Base-by-base conservation (phyloP, 768 basidiomycete genomes). In the Phlebiopsis flavidoalba region DNA sequence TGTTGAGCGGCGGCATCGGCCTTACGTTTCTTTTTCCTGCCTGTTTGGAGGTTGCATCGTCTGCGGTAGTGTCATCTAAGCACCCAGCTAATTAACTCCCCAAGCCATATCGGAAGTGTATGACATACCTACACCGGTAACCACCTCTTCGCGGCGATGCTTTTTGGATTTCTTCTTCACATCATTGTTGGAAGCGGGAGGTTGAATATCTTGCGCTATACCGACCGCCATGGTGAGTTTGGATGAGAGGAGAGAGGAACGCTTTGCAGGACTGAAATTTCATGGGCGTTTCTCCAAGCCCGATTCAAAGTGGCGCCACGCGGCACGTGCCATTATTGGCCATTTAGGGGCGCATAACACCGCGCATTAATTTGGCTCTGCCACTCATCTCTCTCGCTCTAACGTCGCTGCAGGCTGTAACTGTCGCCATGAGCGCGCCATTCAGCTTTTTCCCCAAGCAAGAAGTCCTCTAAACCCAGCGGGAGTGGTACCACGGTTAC, bases 401-500 rank as follows among this genome's bases (percentile, higher is more conserved):
- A 45, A n/a, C 55, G 40, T 58, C 57, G 58, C 58, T 51, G 26
- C n/a, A n/a, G 58, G 57, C 51, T 21, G 52, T 19, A 43, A 62
- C 33, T 59, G 64, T 60, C 62, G 19, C 57, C 67, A 46, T 57
- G 63, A 40, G 60, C 68, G 45, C 67, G 66, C 57, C 54, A 2
- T 71, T 66, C 58, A 66, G 62, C 19, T 73, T 74, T 67, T 74
- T 74, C 64, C 70, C 74, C 50, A 71, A 71, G 57, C 57, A 71
- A n/a, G 5, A 67, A 64, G 60, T 45, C 62, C 48, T n/a, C 67
- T 17, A 63, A 64, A 40, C 43, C 62, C 7, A 61, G 57, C 49
- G 64, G 65, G 14, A 65, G 68, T 15, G 62, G 63, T 10, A 64
- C 66, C 1, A 63, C 64, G 31, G 19, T 65, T 17, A 40, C 40